phyloP scores from a whole-genome alignment of 2,329 filamentous ascomycete species.

The Botrytis hyacinthi region DNA sequence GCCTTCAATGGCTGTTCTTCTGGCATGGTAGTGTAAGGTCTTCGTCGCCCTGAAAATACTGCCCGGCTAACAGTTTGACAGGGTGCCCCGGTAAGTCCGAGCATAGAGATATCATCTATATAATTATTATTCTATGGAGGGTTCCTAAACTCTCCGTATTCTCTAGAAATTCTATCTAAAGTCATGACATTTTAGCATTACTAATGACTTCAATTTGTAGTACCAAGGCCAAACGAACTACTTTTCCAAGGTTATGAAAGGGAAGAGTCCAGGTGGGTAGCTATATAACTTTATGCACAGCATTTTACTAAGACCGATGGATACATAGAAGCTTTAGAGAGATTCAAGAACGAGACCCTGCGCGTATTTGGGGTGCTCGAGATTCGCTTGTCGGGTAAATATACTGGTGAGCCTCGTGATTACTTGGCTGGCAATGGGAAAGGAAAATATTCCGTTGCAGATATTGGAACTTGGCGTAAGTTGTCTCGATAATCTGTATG shows the following conservation, averaged over 20 bases:
- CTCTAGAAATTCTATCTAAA: neutral
- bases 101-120: neutral
- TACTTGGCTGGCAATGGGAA: slow-evolving; percentile 53
- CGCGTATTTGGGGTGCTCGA: slow-evolving; percentile 56
- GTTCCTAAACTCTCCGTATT: neutral
- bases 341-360: slow-evolving; percentile 52
- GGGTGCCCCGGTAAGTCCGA: neutral
- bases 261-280: slow-evolving; percentile 9
- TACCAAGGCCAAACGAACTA: slow-evolving; percentile 17
- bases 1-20: slow-evolving; percentile 55
- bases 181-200: neutral
- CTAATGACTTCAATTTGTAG: neutral
- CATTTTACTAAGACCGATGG: neutral
- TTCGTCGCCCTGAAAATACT: neutral
- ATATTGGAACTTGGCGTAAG: slow-evolving; percentile 49
- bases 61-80: neutral
- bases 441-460: slow-evolving; percentile 54
- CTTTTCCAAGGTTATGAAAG: slow-evolving; percentile 20
- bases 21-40: slow-evolving; percentile 48
- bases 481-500: neutral
- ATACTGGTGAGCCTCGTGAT: slow-evolving; percentile 47
- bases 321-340: slow-evolving; percentile 45
- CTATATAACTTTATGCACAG: neutral
- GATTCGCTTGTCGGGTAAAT: slow-evolving; percentile 52
- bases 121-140: neutral